phyloP scores from a whole-genome alignment of 805 yeast genomes.

The Teunomyces pallodes region DNA sequence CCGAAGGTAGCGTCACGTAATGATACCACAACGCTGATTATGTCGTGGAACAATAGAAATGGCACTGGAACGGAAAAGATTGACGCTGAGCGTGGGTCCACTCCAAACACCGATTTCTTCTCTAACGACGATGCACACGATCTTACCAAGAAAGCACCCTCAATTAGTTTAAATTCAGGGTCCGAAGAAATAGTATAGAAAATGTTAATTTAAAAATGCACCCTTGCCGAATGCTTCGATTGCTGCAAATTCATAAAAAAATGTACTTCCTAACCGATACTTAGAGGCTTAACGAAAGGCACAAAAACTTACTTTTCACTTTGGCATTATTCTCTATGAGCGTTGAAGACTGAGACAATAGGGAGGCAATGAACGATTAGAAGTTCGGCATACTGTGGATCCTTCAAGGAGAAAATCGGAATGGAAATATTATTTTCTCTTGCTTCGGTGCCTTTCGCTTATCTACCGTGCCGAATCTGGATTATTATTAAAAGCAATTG shows the following conservation, averaged over 20 bases:
- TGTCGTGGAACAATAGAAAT: slow-evolving; percentile 19
- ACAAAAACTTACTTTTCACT: background rate
- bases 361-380: no score
- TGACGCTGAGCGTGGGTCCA: slow-evolving; percentile 16
- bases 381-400: no score
- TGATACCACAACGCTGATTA: slow-evolving; percentile 34
- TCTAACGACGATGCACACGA: slow-evolving; percentile 17
- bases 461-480: no score
- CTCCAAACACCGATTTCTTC: slow-evolving; percentile 27
- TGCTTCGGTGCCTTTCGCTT: no score
- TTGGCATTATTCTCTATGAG: background rate
- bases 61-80: slow-evolving; percentile 4
- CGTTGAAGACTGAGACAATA: no score
- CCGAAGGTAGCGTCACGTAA: slow-evolving; percentile 32
- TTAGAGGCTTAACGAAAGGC: no score
- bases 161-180: background rate
- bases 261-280: background rate
- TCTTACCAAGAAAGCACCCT: background rate
- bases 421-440: no score
- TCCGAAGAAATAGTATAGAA: background rate
- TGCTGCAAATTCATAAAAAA: background rate
- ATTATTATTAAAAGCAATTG: no score
- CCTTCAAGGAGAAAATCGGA: no score
- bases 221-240: background rate
- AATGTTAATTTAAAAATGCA: background rate